Conservation (phyloP, 148 eudicot species). For the Hydrangea macrophylla region DNA sequence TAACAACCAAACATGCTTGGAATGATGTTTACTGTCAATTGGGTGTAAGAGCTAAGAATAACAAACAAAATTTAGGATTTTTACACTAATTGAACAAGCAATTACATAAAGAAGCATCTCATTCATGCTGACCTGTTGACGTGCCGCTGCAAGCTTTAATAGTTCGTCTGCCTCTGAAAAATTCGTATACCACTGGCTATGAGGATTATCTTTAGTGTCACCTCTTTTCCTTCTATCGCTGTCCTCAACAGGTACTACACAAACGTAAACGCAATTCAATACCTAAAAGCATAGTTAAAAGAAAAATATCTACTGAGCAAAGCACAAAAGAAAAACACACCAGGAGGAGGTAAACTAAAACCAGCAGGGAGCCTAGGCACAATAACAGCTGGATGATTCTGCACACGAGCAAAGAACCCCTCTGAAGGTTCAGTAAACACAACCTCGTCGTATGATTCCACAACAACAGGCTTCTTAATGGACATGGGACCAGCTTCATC, state of each 20-base stretch:
- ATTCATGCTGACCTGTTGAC: conserved; percentile 51
- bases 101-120: not conserved
- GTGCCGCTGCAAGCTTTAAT: conserved; percentile 64
- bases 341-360: conserved; percentile 44
- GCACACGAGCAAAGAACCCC: conserved; percentile 52
- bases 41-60: not conserved
- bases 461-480: conserved; percentile 57
- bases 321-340: conserved; percentile 21
- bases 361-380: conserved; percentile 58
- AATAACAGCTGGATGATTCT: conserved; percentile 54
- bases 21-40: not conserved
- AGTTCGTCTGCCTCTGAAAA: conserved; percentile 66
- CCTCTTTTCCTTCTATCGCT: conserved; percentile 38
- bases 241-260: conserved; percentile 41
- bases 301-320: not conserved
- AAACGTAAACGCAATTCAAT: not conserved
- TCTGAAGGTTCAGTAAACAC: conserved; percentile 57
- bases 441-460: conserved; percentile 60
- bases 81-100: not conserved
- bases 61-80: not conserved
- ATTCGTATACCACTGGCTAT: conserved; percentile 47
- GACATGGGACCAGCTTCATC: conserved; percentile 58
- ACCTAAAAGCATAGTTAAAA: not conserved
- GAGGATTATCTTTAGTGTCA: conserved; percentile 48
- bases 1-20: not conserved